Evolutionary conservation across 495 filamentous ascomycete genomes (phyloP).

Genomic region (Podospora bellae-mahoneyi): DNA sequence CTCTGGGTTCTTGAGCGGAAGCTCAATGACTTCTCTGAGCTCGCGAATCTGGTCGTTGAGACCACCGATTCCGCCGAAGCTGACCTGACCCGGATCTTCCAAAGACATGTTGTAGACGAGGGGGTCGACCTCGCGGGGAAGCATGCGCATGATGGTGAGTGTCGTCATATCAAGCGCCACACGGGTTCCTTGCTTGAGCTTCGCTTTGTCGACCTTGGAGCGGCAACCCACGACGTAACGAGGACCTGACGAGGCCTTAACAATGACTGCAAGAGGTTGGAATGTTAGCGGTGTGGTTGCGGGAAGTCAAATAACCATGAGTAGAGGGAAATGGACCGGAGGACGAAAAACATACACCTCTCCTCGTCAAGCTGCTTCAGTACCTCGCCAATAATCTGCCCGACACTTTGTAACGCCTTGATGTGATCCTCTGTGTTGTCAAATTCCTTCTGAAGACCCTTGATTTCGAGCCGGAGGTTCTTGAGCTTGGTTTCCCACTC

Average conservation of each 20-base stretch:
- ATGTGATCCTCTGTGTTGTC: constrained; percentile 99
- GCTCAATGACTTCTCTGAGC: constrained; percentile 94
- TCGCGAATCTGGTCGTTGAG: constrained; percentile 99
- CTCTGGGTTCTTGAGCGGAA: constrained; percentile 98
- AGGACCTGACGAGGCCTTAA: constrained; percentile 93
- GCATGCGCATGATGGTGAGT: constrained; percentile 99
- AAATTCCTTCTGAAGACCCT: constrained; percentile 88
- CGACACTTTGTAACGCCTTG: constrained; percentile 98
- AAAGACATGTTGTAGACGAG: constrained; percentile 99
- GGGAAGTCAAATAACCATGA: background rate
- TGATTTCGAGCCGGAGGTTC: constrained; percentile 85
- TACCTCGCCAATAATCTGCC: constrained; percentile 98
- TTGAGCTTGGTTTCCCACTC: constrained; percentile 99
- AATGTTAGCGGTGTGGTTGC: background rate
- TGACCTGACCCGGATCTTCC: constrained; percentile 96
- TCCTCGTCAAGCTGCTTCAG: constrained; percentile 98
- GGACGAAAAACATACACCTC: constrained; percentile 66
- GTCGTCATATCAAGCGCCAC: constrained; percentile 99
- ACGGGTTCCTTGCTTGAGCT: constrained; percentile 96
- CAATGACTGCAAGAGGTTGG: constrained; percentile 44
- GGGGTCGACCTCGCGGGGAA: constrained; percentile 96
- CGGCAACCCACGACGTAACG: constrained; percentile 98
- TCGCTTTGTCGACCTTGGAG: constrained; percentile 93
- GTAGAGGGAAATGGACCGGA: background rate
- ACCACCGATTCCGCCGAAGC: constrained; percentile 98